Conservation (phyloP, 2,329 filamentous ascomycete genomes). For the Coniosporium tulheliwenetii region DNA sequence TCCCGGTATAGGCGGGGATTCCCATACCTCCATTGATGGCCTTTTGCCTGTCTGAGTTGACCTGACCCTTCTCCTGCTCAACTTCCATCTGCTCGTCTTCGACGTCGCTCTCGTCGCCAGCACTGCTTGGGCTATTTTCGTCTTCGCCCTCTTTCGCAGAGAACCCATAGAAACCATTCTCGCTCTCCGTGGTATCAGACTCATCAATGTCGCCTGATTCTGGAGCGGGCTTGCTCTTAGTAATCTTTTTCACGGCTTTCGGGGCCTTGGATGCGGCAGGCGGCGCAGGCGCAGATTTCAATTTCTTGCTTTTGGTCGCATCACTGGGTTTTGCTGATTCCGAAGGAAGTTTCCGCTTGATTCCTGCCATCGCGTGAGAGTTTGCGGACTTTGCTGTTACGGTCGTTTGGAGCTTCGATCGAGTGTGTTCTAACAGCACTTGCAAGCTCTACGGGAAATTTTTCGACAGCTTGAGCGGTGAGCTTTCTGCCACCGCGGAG, state of each 20-base stretch:
- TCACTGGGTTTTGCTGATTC: conserved; percentile 8
- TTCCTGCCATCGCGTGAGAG: conserved; percentile 14
- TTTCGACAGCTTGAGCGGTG: too few relatives aligned
- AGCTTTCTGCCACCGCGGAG: too few relatives aligned
- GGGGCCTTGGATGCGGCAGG: conserved; percentile 3
- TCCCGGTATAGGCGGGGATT: neutral
- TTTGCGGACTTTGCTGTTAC: too few relatives aligned
- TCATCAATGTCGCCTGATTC: conserved; percentile 7
- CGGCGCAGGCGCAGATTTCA: conserved; percentile 8
- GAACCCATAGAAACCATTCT: conserved; percentile 7
- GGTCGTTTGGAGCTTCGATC: too few relatives aligned
- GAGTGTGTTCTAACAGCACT: too few relatives aligned
- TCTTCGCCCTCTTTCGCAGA: conserved; percentile 1
- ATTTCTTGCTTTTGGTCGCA: conserved; percentile 24
- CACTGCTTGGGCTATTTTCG: neutral
- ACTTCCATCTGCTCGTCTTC: conserved; percentile 2
- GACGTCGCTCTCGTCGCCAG: conserved; percentile 3
- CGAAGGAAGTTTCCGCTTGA: conserved; percentile 21
- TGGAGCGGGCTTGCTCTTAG: conserved; percentile 1
- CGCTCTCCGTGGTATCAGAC: conserved; percentile 11
- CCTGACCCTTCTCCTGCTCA: conserved; percentile 2
- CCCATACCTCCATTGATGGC: too few relatives aligned
- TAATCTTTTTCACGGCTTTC: conserved; percentile 11
- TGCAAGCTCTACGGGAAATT: too few relatives aligned
- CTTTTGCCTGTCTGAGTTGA: too few relatives aligned